These are phyloP conservation scores for Begonia masoniana DNA, from an alignment of 306 rosid species.

Conservation along the genomic window DNA sequence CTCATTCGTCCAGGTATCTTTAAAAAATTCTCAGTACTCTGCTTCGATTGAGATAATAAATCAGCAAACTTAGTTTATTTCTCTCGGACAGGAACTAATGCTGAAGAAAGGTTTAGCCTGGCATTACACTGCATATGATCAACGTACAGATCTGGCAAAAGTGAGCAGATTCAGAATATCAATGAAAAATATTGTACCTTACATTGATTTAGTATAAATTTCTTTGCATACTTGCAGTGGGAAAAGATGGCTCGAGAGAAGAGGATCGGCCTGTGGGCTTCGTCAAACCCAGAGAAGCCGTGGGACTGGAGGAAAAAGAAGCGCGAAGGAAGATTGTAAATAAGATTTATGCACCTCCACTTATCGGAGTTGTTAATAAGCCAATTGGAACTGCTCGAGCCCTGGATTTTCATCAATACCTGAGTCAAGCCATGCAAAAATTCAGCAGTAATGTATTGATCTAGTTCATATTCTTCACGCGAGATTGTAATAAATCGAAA, in stretches of 20 bases:
- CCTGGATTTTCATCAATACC: too few relatives aligned
- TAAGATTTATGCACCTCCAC: too few relatives aligned
- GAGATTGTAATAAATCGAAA: too few relatives aligned
- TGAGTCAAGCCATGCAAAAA: too few relatives aligned
- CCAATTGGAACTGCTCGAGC: too few relatives aligned
- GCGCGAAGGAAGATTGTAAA: conserved; percentile 24
- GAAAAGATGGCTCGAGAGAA: conserved; percentile 46
- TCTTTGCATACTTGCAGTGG: conserved; percentile 36
- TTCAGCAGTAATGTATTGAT: too few relatives aligned
- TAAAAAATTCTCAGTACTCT: not conserved
- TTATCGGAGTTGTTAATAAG: too few relatives aligned
- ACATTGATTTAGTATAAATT: not conserved
- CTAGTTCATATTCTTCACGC: too few relatives aligned
- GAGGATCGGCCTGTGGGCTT: conserved; percentile 81
- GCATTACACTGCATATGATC: conserved; percentile 80
- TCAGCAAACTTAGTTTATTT: too few relatives aligned
- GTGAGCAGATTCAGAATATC: conserved; percentile 19
- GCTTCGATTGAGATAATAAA: not conserved
- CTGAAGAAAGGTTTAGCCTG: conserved; percentile 83
- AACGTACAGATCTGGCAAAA: conserved; percentile 46
- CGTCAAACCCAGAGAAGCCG: conserved; percentile 79
- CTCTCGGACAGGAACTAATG: conserved; percentile 59
- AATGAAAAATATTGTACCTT: too few relatives aligned
- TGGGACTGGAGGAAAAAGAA: conserved; percentile 82
- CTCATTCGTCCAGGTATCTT: conserved; percentile 60